These are phyloP conservation scores for Chrysosporium keratinophilum DNA, from an alignment of 2,329 filamentous ascomycete species.

Conservation along the genomic window DNA sequence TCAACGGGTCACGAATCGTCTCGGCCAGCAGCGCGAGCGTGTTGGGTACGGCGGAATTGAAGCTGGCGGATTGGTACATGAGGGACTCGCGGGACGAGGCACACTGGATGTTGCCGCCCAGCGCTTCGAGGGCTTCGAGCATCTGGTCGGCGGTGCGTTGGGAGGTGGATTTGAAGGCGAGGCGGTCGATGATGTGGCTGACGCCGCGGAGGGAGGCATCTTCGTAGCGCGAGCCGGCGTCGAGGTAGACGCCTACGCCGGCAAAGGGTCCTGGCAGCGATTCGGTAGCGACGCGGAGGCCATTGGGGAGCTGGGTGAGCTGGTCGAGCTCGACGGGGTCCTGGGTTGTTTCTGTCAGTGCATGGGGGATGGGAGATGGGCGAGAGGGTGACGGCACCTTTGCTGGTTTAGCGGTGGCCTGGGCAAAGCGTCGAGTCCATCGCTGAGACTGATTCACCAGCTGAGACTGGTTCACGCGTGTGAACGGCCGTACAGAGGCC, in stretches of 20 bases:
- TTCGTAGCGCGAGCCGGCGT: conserved; percentile 90
- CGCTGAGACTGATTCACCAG: background rate
- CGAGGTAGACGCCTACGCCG: conserved; percentile 89
- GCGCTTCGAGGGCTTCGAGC: conserved; percentile 72
- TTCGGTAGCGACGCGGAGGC: conserved; percentile 87
- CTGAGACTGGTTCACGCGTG: background rate
- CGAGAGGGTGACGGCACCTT: too few relatives aligned
- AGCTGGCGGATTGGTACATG: conserved; percentile 98
- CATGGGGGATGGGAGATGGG: background rate
- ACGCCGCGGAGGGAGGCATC: conserved; percentile 73
- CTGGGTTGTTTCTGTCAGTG: conserved; percentile 30
- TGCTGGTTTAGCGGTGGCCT: background rate
- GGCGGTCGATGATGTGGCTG: conserved; percentile 88
- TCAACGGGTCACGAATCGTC: conserved; percentile 74
- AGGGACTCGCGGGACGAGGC: conserved; percentile 88
- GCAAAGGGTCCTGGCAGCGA: conserved; percentile 89
- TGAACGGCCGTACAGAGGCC: conserved; percentile 2
- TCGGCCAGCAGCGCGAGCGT: conserved; percentile 81
- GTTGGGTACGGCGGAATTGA: conserved; percentile 80
- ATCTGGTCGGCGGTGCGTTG: conserved; percentile 67
- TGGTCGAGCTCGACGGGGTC: conserved; percentile 80
- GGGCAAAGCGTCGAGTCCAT: background rate
- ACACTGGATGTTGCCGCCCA: conserved; percentile 95
- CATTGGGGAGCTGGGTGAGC: conserved; percentile 83
- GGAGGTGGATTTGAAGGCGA: conserved; percentile 85